Conservation (phyloP, 2,329 filamentous ascomycete genomes). For the Aspergillus melleus region DNA sequence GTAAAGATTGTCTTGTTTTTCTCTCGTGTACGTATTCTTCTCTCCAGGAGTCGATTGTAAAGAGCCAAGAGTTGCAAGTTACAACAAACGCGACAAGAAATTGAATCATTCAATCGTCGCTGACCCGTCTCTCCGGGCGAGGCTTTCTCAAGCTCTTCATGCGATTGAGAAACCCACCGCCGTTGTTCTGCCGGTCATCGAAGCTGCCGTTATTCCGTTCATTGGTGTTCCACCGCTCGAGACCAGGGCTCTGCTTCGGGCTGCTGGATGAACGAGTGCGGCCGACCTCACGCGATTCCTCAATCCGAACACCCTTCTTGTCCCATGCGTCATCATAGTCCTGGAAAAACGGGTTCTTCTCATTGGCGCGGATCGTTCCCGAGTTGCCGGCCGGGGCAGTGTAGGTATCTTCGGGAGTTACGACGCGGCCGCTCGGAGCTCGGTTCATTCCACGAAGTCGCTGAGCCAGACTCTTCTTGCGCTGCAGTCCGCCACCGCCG, state of each 20-base stretch:
- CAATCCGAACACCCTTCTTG: conserved; percentile 62
- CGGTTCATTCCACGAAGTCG: conserved; percentile 80
- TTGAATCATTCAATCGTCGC: conserved; percentile 25
- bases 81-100: not conserved
- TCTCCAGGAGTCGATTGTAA: not conserved
- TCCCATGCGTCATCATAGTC: conserved; percentile 72
- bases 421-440: conserved; percentile 61
- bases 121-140: conserved; percentile 41
- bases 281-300: conserved; percentile 42
- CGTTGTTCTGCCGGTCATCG: conserved; percentile 45
- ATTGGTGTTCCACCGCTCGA: conserved; percentile 67
- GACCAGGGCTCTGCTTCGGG: conserved; percentile 52
- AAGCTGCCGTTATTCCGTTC: conserved; percentile 44
- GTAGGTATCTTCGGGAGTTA: conserved; percentile 53
- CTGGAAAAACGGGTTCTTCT: conserved; percentile 77
- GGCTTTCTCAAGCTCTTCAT: conserved; percentile 75
- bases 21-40: not conserved
- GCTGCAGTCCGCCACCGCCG: conserved; percentile 60
- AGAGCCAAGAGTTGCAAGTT: not conserved
- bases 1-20: not conserved
- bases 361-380: conserved; percentile 40
- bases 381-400: conserved; percentile 35
- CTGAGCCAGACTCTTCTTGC: conserved; percentile 94
- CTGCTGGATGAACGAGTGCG: conserved; percentile 56
- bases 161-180: conserved; percentile 69